A percentile compares a stretch with the other conserved stretches of the same genome.
Evolutionary conservation across 2,329 filamentous ascomycete species (phyloP).

Genomic region (Penicillium sp.): DNA sequence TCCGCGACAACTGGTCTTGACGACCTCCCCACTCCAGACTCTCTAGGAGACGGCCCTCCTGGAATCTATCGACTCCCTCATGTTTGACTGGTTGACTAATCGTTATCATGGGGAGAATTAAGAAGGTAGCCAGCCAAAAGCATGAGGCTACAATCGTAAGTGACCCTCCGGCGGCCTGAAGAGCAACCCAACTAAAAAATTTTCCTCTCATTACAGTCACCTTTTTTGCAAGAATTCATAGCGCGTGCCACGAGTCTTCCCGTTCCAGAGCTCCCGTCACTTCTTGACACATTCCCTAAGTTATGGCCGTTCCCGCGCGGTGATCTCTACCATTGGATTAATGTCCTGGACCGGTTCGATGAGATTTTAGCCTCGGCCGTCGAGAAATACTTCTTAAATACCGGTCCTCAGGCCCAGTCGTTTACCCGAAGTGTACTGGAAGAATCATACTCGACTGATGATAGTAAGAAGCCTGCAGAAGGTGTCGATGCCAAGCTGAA

Average conservation of each 20-base stretch:
- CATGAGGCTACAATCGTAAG: conserved; percentile 53
- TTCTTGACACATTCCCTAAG: conserved; percentile 76
- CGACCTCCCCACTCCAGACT: conserved; percentile 25
- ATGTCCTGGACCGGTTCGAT: conserved; percentile 89
- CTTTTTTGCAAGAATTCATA: conserved; percentile 81
- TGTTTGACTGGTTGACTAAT: conserved; percentile 39
- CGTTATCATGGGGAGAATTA: conserved; percentile 53
- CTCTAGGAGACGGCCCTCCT: conserved; percentile 32
- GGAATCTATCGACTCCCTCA: conserved; percentile 35
- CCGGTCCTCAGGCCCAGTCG: conserved; percentile 75
- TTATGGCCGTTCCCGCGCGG: conserved; percentile 94
- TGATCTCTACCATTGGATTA: conserved; percentile 98
- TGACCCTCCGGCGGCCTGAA: conserved; percentile 18
- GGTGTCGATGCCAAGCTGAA: conserved; percentile 56
- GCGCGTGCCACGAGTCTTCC: conserved; percentile 61
- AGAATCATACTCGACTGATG: conserved; percentile 58
- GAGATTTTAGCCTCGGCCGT: conserved; percentile 79
- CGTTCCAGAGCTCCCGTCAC: conserved; percentile 72
- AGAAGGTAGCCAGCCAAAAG: conserved; percentile 53
- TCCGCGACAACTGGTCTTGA: conserved; percentile 31
- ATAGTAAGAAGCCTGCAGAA: conserved; percentile 54
- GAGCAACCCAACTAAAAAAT: conserved; percentile 23
- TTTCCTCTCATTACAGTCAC: conserved; percentile 61
- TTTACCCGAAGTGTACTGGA: conserved; percentile 55
- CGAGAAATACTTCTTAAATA: conserved; percentile 72